Percentiles rank a stretch among this genome's conserved stretches.
Evolutionary conservation across 495 filamentous ascomycete species (phyloP).

Genomic region (Penicillium coffeae): DNA sequence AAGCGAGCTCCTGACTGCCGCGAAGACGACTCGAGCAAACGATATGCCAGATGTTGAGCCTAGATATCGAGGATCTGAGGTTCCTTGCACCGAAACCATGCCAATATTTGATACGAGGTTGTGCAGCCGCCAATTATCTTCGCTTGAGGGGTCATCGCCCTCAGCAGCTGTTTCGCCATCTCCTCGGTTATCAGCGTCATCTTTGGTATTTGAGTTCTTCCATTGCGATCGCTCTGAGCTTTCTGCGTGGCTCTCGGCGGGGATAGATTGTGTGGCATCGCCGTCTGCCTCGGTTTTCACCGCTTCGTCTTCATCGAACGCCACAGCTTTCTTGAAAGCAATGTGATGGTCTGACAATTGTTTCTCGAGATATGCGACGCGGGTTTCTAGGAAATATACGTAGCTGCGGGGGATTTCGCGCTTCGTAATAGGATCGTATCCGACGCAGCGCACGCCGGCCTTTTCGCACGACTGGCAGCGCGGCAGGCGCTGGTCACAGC

Average conservation of each 20-base stretch:
- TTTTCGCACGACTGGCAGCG: slow-evolving; percentile 90
- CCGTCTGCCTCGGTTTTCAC: slow-evolving; percentile 34
- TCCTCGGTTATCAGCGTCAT: slow-evolving; percentile 32
- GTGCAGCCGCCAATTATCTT: slow-evolving; percentile 61
- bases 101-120: slow-evolving; percentile 75
- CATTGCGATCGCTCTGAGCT: slow-evolving; percentile 16
- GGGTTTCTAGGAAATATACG: slow-evolving; percentile 88
- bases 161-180: slow-evolving; percentile 19
- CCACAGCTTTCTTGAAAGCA: slow-evolving; percentile 66
- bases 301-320: slow-evolving; percentile 64
- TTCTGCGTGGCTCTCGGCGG: slow-evolving; percentile 12
- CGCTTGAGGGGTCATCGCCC: slow-evolving; percentile 33
- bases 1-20: slow-evolving; percentile 85
- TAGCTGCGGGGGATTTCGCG: slow-evolving; percentile 91
- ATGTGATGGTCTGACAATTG: slow-evolving; percentile 67
- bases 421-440: slow-evolving; percentile 95
- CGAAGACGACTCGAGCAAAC: slow-evolving; percentile 91
- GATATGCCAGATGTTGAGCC: slow-evolving; percentile 89
- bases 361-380: slow-evolving; percentile 78
- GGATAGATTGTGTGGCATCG: slow-evolving; percentile 23
- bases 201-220: slow-evolving; percentile 29
- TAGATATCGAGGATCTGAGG: slow-evolving; percentile 73
- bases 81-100: slow-evolving; percentile 70
- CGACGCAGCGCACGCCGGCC: slow-evolving; percentile 81
- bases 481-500: slow-evolving; percentile 88